Base-by-base conservation (phyloP, 106 monocot genomes). In the Vanilla planifolia region DNA sequence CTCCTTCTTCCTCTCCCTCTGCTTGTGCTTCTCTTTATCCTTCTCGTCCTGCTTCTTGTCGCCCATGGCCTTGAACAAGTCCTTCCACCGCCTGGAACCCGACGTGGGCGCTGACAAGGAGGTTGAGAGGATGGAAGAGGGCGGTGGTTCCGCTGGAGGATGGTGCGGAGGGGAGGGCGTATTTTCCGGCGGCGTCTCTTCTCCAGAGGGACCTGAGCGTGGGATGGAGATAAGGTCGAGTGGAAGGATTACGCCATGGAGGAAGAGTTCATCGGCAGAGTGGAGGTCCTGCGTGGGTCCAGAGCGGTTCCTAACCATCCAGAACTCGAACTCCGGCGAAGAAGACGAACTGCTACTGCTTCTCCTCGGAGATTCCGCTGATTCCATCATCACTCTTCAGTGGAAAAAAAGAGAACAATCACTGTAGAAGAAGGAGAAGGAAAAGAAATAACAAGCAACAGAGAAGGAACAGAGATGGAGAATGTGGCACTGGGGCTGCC, bases 241-340 rank as follows among this genome's bases (percentile, higher is more conserved):
- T 5, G 85, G 85, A 39, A 85, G 73, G 20, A 85, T 48, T 51
- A 79, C 67, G 40, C 78, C 78, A 57, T 73, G 64, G 59, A 63
- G 48, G 52, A 79, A 73, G 36, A 79, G 78, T 43, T 73, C 68
- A 52, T 79, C 78, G 73, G 78, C 78, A 32, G 78, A 58, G 50
- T 69, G 73, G 44, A 79, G 66, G 32, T 40, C 17, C 20, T 61
- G 27, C 24, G 65, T 50, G 11, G 48, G 65, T 13, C 20, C 37
- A 23, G 63, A 59, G 27, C 59, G 73, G 43, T 68, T 68, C 2
- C 75, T 14, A 2, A 63, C 67, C 67, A 71, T 62, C 68, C 73
- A 73, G 68, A 79, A 79, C 58, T 79, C 78, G 64, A 79, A 79
- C 72, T 79, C 78, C 6, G 78, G 63, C 1, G 78, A 67, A 40